These are phyloP conservation scores for Psilocybe sp. DNA, from an alignment of 768 basidiomycete genomes.

Conservation along the genomic window DNA sequence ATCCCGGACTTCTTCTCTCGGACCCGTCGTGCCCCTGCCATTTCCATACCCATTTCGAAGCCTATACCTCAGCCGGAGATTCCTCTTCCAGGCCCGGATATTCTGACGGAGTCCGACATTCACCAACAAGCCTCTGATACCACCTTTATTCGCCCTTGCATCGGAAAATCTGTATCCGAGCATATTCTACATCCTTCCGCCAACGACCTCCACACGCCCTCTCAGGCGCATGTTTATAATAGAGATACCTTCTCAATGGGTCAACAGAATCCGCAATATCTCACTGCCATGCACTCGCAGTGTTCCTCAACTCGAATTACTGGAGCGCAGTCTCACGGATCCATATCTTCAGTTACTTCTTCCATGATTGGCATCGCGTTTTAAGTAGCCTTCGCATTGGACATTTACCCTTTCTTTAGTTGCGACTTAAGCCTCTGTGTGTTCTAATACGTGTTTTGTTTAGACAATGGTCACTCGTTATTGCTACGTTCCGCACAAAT, in stretches of 20 bases:
- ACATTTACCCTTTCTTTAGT: background rate
- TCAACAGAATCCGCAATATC: no score
- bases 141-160: constrained; percentile 3
- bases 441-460: no score
- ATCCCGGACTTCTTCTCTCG: no score
- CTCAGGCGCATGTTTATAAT: background rate
- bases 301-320: no score
- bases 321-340: background rate
- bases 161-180: constrained; percentile 4
- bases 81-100: constrained; percentile 12
- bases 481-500: background rate
- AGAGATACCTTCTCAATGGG: background rate
- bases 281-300: no score
- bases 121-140: background rate
- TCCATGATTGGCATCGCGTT: background rate
- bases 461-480: no score
- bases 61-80: constrained; percentile 10
- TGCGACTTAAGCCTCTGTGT: no score
- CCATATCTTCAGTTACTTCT: background rate
- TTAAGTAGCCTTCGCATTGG: background rate
- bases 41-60: constrained; percentile 9
- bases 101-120: constrained; percentile 3
- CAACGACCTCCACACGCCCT: constrained; percentile 2
- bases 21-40: background rate
- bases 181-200: constrained; percentile 3